These are phyloP conservation scores for Leishmania tropica DNA, from an alignment of 208 protist genomes.

Conservation along the genomic window DNA sequence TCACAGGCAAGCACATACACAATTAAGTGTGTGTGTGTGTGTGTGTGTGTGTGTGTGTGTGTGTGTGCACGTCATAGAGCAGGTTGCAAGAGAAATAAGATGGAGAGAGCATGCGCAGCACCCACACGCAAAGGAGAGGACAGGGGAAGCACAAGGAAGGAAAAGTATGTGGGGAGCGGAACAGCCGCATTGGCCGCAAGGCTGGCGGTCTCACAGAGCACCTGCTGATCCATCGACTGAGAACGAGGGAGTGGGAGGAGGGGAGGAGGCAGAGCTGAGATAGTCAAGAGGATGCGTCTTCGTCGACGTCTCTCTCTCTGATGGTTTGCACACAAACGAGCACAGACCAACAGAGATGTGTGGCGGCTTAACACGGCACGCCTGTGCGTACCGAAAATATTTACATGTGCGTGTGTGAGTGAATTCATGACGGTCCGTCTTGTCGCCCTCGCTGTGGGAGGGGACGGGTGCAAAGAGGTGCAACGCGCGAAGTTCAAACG, in stretches of 20 bases:
- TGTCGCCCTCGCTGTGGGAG: neutral
- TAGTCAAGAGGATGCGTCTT: neutral
- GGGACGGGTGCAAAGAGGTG: neutral
- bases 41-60: too few species aligned
- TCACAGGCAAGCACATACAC: neutral
- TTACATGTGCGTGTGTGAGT: neutral
- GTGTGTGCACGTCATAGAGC: neutral
- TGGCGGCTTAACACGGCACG: neutral
- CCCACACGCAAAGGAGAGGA: neutral
- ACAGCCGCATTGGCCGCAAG: too few species aligned
- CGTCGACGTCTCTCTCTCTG: neutral
- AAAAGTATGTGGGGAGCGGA: too few species aligned
- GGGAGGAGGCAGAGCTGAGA: neutral
- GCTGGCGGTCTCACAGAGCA: too few species aligned
- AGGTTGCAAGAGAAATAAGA: neutral
- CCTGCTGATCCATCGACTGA: too few species aligned
- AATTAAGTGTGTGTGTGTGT: neutral
- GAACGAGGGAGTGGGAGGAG: too few species aligned
- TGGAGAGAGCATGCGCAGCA: neutral
- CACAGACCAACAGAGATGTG: neutral
- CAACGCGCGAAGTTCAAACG: neutral
- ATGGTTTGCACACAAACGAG: neutral
- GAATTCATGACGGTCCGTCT: neutral
- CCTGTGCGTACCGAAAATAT: neutral
- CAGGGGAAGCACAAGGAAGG: too few species aligned